A percentile compares a stretch with the other conserved stretches of the same genome.
phyloP scores from a whole-genome alignment of 2,329 filamentous ascomycete species.

The Diaporthe ampelina region DNA sequence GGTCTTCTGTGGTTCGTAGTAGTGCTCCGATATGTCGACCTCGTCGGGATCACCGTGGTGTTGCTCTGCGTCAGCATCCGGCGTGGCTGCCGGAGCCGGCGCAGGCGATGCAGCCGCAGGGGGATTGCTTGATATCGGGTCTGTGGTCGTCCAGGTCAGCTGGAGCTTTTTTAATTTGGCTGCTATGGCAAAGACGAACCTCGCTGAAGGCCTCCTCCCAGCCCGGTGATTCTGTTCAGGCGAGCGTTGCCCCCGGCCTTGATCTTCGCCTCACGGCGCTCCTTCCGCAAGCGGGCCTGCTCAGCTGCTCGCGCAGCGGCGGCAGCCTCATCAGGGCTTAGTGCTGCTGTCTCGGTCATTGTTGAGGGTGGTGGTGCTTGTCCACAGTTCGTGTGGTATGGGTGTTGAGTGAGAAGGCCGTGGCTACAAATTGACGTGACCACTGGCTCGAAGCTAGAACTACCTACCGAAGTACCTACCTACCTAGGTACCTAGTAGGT shows the following conservation, averaged over 20 bases:
- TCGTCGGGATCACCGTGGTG: constrained; percentile 77
- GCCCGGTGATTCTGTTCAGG: constrained; percentile 80
- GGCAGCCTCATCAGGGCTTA: constrained; percentile 57
- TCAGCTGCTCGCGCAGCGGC: constrained; percentile 68
- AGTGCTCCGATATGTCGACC: constrained; percentile 83
- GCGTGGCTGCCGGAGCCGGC: constrained; percentile 49
- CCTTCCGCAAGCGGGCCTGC: constrained; percentile 82
- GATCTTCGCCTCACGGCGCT: constrained; percentile 85
- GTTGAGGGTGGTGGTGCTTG: neutral
- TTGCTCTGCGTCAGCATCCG: constrained; percentile 49
- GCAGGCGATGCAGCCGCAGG: constrained; percentile 51
- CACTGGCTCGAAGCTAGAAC: neutral
- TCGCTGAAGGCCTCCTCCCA: constrained; percentile 70
- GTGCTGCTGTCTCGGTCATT: constrained; percentile 59
- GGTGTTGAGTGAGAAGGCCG: constrained; percentile 11
- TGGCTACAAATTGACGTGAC: constrained; percentile 6
- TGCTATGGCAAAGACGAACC: constrained; percentile 50
- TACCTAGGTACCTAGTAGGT: neutral
- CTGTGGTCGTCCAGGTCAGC: neutral
- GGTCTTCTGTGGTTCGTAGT: constrained; percentile 69
- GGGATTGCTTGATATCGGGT: constrained; percentile 35
- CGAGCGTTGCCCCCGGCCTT: constrained; percentile 77
- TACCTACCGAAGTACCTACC: no score
- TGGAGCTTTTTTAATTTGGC: constrained; percentile 20
- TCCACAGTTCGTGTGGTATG: constrained; percentile 20